Base-by-base conservation (phyloP, 2,329 filamentous ascomycete genomes). In the Alternaria solani region DNA sequence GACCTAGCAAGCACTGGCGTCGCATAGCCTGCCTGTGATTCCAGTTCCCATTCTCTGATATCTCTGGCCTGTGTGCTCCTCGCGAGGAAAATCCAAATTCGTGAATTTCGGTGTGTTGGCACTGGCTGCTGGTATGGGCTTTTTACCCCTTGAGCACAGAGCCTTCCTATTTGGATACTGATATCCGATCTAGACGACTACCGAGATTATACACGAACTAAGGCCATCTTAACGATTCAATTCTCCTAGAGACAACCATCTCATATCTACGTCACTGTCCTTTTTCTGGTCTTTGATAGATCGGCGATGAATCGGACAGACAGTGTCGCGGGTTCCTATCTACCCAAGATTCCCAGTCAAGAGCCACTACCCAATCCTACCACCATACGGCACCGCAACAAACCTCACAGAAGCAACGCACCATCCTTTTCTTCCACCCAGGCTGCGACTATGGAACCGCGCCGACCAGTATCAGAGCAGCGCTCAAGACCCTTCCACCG, bases 251-350 rank as follows among this genome's bases (percentile, higher is more conserved):
- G 42, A 36, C 57, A 7, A 18, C 36, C 11, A 32, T 34, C 59
- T 61, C 49, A 39, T 41, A 43, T 61, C 48, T 57, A 69, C 62
- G 55, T 68, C 65, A 67, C 65, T 58, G 42, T 57, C 32, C 57
- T 51, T 51, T 61, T 57, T 57, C 59, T 55, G 57, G 48, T 56
- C 49, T 61, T 68, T 60, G 51, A 75, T 69, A 68, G 58, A 66
- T 64, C 65, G 52, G 69, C 61, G 64, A 78, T 78, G 74, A 66
- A 71, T 57, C 74, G 75, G 58, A 66, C 65, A 51, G 75, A 78
- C 61, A 77, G 75, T 62, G 75, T 73, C 63, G 67, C 71, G 43
- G 69, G 70, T 55, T 68, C 69, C 44, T 62, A 66, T 62, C 57
- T 52, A 39, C 57, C 64, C 48, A 65, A 71, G n/a, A 46, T 55